phyloP scores from a whole-genome alignment of 2,329 filamentous ascomycete genomes.

The Moelleriella libera region DNA sequence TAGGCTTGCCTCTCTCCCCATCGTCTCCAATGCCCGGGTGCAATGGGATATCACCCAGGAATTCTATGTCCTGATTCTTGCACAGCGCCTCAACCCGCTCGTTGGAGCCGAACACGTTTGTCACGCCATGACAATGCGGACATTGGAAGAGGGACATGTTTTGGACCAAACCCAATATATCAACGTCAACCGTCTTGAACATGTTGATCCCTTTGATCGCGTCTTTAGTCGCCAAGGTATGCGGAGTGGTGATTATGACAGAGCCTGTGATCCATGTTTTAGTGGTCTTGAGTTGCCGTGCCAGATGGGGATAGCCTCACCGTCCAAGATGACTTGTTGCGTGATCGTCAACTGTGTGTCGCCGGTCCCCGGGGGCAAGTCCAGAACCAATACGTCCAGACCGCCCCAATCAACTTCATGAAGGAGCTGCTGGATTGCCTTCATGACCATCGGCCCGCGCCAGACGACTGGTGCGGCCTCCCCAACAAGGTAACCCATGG shows the following conservation, averaged over 20 bases:
- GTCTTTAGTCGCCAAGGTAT: conserved; percentile 84
- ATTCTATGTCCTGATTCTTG: conserved; percentile 55
- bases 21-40: conserved; percentile 79
- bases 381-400: conserved; percentile 76
- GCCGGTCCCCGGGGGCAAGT: conserved; percentile 86
- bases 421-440: conserved; percentile 86
- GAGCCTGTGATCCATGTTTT: conserved; percentile 34
- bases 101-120: conserved; percentile 58
- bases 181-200: conserved; percentile 74
- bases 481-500: conserved; percentile 85
- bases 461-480: conserved; percentile 78
- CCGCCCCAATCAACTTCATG: conserved; percentile 92
- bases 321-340: conserved; percentile 82
- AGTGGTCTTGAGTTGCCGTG: neutral
- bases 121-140: conserved; percentile 60
- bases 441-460: conserved; percentile 96
- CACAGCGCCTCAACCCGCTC: conserved; percentile 57
- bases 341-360: conserved; percentile 96
- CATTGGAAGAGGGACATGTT: conserved; percentile 85
- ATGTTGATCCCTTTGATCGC: conserved; percentile 85
- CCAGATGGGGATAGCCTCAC: conserved; percentile 23
- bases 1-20: conserved; percentile 76
- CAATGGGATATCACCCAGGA: conserved; percentile 79
- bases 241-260: conserved; percentile 83
- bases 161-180: conserved; percentile 75